A percentile compares a stretch with the other conserved stretches of the same genome.
Evolutionary conservation across 2,329 filamentous ascomycete genomes (phyloP).

Genomic region (Pseudocercospora macadamiae): DNA sequence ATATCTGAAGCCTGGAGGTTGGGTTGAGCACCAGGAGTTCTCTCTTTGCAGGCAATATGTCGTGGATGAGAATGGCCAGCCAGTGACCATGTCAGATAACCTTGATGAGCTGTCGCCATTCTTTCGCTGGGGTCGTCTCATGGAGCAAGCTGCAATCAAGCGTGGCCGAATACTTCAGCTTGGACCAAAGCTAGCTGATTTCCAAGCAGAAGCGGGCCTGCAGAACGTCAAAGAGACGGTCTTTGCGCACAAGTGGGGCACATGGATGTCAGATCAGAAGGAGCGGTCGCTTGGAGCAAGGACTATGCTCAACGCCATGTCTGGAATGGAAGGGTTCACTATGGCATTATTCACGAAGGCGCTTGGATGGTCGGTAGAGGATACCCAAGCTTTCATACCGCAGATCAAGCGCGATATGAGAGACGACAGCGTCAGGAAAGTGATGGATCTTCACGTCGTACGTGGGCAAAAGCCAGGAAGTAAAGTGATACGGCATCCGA

Average conservation of each 20-base stretch:
- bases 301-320: slow-evolving; percentile 32
- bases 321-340: slow-evolving; percentile 36
- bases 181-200: slow-evolving; percentile 21
- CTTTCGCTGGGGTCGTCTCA: slow-evolving; percentile 23
- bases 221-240: slow-evolving; percentile 16
- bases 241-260: slow-evolving; percentile 24
- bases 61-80: slow-evolving; percentile 17
- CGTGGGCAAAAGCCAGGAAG: slow-evolving; percentile 20
- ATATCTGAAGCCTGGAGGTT: slow-evolving; percentile 37
- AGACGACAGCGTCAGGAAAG: slow-evolving; percentile 23
- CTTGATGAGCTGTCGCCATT: slow-evolving; percentile 19
- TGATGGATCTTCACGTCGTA: slow-evolving; percentile 27
- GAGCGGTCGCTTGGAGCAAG: slow-evolving; percentile 27
- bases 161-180: slow-evolving; percentile 26
- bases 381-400: slow-evolving; percentile 28
- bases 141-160: slow-evolving; percentile 24
- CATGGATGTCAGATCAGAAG: slow-evolving; percentile 24
- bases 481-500: neutral
- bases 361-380: slow-evolving; percentile 31
- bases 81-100: slow-evolving; percentile 19
- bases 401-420: slow-evolving; percentile 24
- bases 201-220: slow-evolving; percentile 20
- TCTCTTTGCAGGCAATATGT: slow-evolving; percentile 26
- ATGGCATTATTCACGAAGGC: slow-evolving; percentile 34
- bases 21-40: slow-evolving; percentile 39